phyloP scores from a whole-genome alignment of 2,329 filamentous ascomycete genomes.

The Epichloe amarillans region DNA sequence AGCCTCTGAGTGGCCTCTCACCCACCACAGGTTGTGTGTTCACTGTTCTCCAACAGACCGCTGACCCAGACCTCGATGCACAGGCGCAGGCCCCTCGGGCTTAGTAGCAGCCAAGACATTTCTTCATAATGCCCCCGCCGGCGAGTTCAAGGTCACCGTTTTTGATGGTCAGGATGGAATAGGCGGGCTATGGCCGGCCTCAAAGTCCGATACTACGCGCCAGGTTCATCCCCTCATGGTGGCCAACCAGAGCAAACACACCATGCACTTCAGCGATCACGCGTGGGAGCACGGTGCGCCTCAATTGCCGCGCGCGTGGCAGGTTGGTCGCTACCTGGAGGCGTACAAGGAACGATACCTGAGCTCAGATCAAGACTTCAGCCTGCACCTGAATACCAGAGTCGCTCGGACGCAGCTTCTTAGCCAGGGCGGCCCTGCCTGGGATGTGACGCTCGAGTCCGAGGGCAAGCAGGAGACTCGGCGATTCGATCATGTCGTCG shows the following conservation, averaged over 20 bases:
- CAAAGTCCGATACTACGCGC: constrained; percentile 32
- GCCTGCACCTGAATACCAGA: constrained; percentile 35
- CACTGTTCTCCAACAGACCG: background rate
- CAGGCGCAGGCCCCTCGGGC: constrained; percentile 56
- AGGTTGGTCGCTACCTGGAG: constrained; percentile 60
- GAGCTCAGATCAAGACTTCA: constrained; percentile 22
- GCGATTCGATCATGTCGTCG: constrained; percentile 58
- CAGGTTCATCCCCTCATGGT: constrained; percentile 54
- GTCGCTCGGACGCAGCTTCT: constrained; percentile 26
- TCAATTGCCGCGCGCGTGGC: constrained; percentile 63
- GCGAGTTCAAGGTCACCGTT: constrained; percentile 52
- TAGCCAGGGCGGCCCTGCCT: constrained; percentile 20
- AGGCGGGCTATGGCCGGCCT: constrained; percentile 65
- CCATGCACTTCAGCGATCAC: constrained; percentile 58
- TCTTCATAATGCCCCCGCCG: constrained; percentile 41
- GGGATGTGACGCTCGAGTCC: constrained; percentile 27
- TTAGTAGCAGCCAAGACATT: constrained; percentile 62
- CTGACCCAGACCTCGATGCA: background rate
- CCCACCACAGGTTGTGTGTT: no score
- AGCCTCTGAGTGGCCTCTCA: background rate
- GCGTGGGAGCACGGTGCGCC: constrained; percentile 51
- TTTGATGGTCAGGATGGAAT: constrained; percentile 54
- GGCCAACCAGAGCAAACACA: constrained; percentile 65
- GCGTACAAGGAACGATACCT: constrained; percentile 49
- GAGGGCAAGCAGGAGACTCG: constrained; percentile 25